Evolutionary conservation across 306 rosid species (phyloP).

Genomic region (Vicia faba): DNA sequence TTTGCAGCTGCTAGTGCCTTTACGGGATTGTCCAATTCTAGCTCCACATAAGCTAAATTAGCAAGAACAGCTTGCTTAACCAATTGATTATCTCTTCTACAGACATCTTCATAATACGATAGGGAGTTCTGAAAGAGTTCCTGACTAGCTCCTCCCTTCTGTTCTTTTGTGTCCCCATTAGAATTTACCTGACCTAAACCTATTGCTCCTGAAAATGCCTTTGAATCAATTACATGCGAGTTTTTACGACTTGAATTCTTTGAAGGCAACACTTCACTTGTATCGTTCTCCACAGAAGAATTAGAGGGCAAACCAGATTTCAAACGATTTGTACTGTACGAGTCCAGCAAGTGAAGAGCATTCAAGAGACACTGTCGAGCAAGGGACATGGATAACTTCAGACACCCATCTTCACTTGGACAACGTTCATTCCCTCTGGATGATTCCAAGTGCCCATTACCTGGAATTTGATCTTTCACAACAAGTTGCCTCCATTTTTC

Average conservation of each 20-base stretch:
- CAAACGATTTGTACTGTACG: slow-evolving; percentile 44
- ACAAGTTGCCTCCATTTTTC: slow-evolving; percentile 98
- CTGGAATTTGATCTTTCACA: slow-evolving; percentile 59
- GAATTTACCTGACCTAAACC: slow-evolving; percentile 65
- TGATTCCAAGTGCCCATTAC: slow-evolving; percentile 50
- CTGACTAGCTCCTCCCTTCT: slow-evolving; percentile 75
- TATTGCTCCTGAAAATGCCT: slow-evolving; percentile 55
- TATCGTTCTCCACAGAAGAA: slow-evolving; percentile 62
- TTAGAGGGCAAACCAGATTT: slow-evolving; percentile 67
- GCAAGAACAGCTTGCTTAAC: slow-evolving; percentile 91
- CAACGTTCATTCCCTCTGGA: slow-evolving; percentile 48
- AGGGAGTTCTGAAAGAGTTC: slow-evolving; percentile 89
- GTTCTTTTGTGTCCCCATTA: slow-evolving; percentile 89
- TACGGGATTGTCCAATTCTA: slow-evolving; percentile 81
- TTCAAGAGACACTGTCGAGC: slow-evolving; percentile 81
- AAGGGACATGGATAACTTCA: slow-evolving; percentile 75
- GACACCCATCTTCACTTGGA: slow-evolving; percentile 62
- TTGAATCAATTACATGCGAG: slow-evolving; percentile 60
- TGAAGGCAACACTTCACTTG: slow-evolving; percentile 57
- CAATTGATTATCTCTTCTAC: slow-evolving; percentile 69
- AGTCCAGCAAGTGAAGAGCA: slow-evolving; percentile 69
- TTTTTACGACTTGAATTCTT: slow-evolving; percentile 65
- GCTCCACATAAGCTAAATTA: slow-evolving; percentile 84
- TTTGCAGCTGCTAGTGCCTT: slow-evolving; percentile 69
- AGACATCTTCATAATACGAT: slow-evolving; percentile 63